Percentiles rank a stretch among this genome's conserved stretches.
These are phyloP conservation scores for Metschnikowia peoriensis DNA, from an alignment of 805 yeast genomes.

Conservation along the genomic window DNA sequence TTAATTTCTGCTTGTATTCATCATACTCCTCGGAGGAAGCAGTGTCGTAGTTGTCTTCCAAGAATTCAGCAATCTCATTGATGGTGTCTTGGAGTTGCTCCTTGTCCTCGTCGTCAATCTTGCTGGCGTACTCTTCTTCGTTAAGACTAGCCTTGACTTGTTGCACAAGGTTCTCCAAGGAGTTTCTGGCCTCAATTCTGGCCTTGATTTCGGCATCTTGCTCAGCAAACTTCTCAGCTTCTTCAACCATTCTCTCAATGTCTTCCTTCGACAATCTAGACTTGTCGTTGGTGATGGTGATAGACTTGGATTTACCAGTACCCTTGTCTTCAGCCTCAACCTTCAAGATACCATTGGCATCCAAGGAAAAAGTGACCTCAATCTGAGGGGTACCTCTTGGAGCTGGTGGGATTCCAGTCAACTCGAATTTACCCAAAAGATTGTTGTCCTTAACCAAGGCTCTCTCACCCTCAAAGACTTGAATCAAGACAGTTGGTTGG, in stretches of 20 bases:
- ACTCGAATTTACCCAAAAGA: constrained; percentile 23
- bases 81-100: constrained; percentile 85
- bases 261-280: constrained; percentile 22
- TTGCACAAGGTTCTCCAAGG: constrained; percentile 20
- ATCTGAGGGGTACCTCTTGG: constrained; percentile 24
- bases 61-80: constrained; percentile 81
- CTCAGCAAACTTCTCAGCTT: constrained; percentile 22
- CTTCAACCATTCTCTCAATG: constrained; percentile 22
- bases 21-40: constrained; percentile 93
- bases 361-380: constrained; percentile 23
- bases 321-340: constrained; percentile 23
- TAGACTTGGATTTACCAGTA: constrained; percentile 21
- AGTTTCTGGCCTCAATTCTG: constrained; percentile 21
- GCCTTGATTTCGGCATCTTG: constrained; percentile 22
- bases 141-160: constrained; percentile 14
- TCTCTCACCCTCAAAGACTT: constrained; percentile 24
- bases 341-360: constrained; percentile 23
- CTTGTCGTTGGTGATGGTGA: constrained; percentile 21
- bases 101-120: constrained; percentile 86
- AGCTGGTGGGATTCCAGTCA: constrained; percentile 24
- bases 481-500: constrained; percentile 24
- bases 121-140: constrained; percentile 33
- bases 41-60: constrained; percentile 70
- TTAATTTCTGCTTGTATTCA: constrained; percentile 82
- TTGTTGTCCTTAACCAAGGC: constrained; percentile 24